Percentiles rank a stretch among this genome's conserved stretches.
Evolutionary conservation across 2,329 filamentous ascomycete genomes (phyloP).

Genomic region (Xylaria hypoxylon): DNA sequence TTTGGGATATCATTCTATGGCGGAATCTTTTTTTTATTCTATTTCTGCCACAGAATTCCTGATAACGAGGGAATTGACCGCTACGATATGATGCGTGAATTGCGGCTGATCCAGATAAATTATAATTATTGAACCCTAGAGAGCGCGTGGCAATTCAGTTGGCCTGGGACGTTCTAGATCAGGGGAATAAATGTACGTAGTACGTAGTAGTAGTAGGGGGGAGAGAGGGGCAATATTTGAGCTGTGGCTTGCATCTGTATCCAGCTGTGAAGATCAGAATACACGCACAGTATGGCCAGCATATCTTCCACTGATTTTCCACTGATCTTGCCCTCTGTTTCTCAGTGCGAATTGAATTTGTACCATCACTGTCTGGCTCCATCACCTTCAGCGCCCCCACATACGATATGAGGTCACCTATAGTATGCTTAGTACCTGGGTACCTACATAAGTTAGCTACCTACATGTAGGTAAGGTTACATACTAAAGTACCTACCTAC

Average conservation of each 20-base stretch:
- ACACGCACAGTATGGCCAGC: slow-evolving; percentile 11
- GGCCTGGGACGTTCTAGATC: slow-evolving; percentile 28
- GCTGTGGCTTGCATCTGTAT: not conserved
- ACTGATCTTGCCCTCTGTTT: not conserved
- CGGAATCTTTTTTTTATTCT: no score
- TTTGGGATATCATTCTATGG: no score
- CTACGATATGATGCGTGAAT: not conserved
- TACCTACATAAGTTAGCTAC: slow-evolving; percentile 7
- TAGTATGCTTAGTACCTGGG: not conserved
- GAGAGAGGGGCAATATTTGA: slow-evolving; percentile 20
- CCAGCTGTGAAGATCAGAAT: not conserved
- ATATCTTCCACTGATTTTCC: not conserved
- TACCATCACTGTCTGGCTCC: slow-evolving; percentile 6
- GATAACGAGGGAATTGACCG: not conserved
- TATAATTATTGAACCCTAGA: slow-evolving; percentile 3
- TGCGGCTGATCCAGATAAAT: slow-evolving; percentile 1
- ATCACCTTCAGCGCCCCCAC: slow-evolving; percentile 32
- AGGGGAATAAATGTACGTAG: not conserved
- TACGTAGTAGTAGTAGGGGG: no score
- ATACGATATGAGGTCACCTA: slow-evolving; percentile 43
- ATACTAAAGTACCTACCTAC: no score
- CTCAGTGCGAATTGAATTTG: slow-evolving; percentile 5
- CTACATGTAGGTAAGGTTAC: no score
- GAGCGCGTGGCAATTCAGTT: slow-evolving; percentile 40
- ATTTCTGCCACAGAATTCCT: not conserved